These are phyloP conservation scores for Thalassiosira livingstoniorum DNA, from an alignment of 352 stramenopile genomes.

Conservation along the genomic window DNA sequence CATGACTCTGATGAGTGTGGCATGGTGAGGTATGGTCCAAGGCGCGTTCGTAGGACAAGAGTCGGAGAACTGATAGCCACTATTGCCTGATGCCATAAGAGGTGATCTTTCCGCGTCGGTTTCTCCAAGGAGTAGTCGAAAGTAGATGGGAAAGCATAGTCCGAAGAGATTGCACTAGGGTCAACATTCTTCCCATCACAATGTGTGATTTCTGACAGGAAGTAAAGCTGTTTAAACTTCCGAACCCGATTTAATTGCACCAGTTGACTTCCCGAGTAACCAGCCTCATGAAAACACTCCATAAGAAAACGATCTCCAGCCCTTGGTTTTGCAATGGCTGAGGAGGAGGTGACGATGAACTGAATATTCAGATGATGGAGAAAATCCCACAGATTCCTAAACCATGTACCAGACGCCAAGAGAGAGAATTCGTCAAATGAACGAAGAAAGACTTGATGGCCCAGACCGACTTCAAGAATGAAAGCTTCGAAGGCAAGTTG, in stretches of 20 bases:
- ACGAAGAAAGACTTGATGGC: not conserved
- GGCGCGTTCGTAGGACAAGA: not conserved
- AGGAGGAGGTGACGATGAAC: not conserved
- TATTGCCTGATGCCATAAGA: not conserved
- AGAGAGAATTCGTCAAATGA: not conserved
- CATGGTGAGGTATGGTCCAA: not conserved
- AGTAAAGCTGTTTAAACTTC: not conserved
- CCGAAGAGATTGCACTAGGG: too few species aligned
- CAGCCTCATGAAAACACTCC: not conserved
- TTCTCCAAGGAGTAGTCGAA: not conserved
- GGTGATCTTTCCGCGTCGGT: not conserved
- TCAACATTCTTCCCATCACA: not conserved
- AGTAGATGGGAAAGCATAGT: too few species aligned
- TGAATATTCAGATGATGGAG: not conserved
- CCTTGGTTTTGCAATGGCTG: not conserved
- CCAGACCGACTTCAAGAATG: not conserved
- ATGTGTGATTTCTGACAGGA: not conserved
- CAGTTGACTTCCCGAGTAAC: too few species aligned
- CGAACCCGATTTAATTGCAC: conserved; percentile 1
- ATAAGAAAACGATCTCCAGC: not conserved
- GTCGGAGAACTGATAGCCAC: not conserved
- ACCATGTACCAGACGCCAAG: not conserved
- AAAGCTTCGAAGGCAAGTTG: too few species aligned
- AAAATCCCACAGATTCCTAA: not conserved
- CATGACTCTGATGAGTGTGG: not conserved